Evolutionary conservation across 1,284 basidiomycete species (phyloP), one percentile per base, ranked within the genome.

Genomic region (Calocybe gambosa): DNA sequence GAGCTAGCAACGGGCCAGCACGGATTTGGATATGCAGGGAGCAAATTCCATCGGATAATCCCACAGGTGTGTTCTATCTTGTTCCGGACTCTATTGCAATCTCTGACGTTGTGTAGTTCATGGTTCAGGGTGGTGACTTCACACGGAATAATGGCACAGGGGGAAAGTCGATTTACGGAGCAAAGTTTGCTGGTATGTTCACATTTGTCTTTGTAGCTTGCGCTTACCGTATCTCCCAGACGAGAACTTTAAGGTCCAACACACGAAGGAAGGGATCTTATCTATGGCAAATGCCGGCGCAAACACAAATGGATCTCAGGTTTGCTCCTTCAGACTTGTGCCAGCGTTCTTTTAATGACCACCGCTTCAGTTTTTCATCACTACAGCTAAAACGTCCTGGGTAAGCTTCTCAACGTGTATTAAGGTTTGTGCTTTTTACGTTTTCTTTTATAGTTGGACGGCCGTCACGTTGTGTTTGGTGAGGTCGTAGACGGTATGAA

Each of bases 161-260:
- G 36, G 91, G 90, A 28, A 82, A 85, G 60, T 90, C 85, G 13
- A 96, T 98, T 60, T 98, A 95, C 54, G 95, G 94, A 13, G 75
- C 80, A 50, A 85, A 82, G 57, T 91, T 88, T 58, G 51, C 64
- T 28, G 86, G 85, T 88, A 47, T 20, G 74, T 68, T 18, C 16
- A n/a, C 19, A 21, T 29, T 28, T 8, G 4, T 9, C 15, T 28
- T 38, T 29, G 16, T 26, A n/a, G n/a, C 31, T 18, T 6, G 6
- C 3, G 3, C 43, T 23, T 28, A 39, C 20, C 12, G n/a, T 18
- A 40, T 12, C 29, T 37, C 38, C 39, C 58, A 80, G 93, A 97
- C 59, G 94, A 97, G 69, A 91, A 88, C 68, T 97, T 97, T 64
- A 66, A 73, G 18, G 64, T 83, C 50, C 85, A 81, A 61, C 95